Base-by-base conservation (phyloP, 345 rosid genomes). In the Corchorus capsularis region DNA sequence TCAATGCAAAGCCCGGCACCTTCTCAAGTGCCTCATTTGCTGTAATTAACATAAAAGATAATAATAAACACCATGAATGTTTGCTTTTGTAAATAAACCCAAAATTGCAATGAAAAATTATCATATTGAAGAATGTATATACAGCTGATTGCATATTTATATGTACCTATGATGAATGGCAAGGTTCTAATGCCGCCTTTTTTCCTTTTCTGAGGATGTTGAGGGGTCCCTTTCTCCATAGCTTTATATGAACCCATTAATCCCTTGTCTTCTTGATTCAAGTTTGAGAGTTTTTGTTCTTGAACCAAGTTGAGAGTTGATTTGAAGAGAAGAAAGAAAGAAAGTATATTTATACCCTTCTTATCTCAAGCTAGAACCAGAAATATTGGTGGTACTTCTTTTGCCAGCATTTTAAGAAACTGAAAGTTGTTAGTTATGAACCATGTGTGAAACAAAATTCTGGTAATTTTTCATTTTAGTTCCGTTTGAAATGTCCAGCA, bases 21-120 rank as follows among this genome's bases (percentile, higher is more conserved):
- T 86, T 87, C 87, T 91, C 96, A 32, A 91, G 87, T 16, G 88
- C 88, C 86, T 91, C 92, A 67, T 91, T 91, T 45, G 90, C 95
- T 91, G 87, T 20, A 20, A 37, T 66, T 80, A 74, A 39, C 62
- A 57, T 6, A 75, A 9, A 5, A 76, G 46, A 46, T 50, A 35
- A 15, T 39, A 43, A 47, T 35, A 5, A 61, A 32, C 8, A 34
- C 64, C 8, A 61, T 34, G n/a, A 14, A 61, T 32, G 13, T 60
- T 12, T 11, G 1, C 0, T 0, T 9, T 39, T 8, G 46, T 8
- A 19, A n/a, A 37, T 8, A 6, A 8, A 63, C 3, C 53, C 27
- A 66, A 41, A 41, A 66, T 12, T 19, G 20, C n/a, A 43, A 60
- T 1, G 8, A 19, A 46, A 68, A 20, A 20, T 22, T 14, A 73